Base-by-base conservation (phyloP, 805 yeast genomes). In the Isabelozyma heimii region DNA sequence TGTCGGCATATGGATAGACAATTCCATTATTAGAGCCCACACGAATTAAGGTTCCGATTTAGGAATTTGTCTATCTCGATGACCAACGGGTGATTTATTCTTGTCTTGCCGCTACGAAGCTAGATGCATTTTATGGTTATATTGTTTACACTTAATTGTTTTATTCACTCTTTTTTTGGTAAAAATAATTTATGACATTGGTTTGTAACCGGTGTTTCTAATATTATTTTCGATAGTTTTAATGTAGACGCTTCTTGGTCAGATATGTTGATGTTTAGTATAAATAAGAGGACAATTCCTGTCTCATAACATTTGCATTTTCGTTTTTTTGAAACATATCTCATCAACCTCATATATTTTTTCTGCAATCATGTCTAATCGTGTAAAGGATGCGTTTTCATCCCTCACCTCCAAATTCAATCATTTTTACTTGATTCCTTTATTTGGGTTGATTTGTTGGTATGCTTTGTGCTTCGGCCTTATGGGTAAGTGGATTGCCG, bases 381-480 rank as follows among this genome's bases (percentile, higher is more conserved):
- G 17, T n/a, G 14, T 57, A 9, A 50, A 50, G 17, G 43, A 49
- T 9, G 40, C 45, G 24, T 48, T 54, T 45, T 47, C 48, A 15
- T 46, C 45, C 20, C 30, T 58, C 14, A 61, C 63, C 0, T 54
- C 61, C 37, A 57, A 50, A 24, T 62, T 62, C 50, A 60, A 62
- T 47, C 66, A 61, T 40, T 62, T 61, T 47, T 61, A 60, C 45
- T 55, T 51, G 40, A 54, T 62, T 28, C 66, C 66, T 7, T 49
- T 60, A 37, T 62, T 60, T 42, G 66, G 66, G 1, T 56, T 60
- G 15, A 44, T 60, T 3, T 60, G 65, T 42, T 62, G 66, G 66
- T 60, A 60, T 41, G 48, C 51, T 8, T 51, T 62, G 46, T 51
- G 57, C 28, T 57, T 62, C 38, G 58, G 57, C 6, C 52, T 62